phyloP scores from a whole-genome alignment of 257 asterid genomes.

The Rehmannia glutinosa region DNA sequence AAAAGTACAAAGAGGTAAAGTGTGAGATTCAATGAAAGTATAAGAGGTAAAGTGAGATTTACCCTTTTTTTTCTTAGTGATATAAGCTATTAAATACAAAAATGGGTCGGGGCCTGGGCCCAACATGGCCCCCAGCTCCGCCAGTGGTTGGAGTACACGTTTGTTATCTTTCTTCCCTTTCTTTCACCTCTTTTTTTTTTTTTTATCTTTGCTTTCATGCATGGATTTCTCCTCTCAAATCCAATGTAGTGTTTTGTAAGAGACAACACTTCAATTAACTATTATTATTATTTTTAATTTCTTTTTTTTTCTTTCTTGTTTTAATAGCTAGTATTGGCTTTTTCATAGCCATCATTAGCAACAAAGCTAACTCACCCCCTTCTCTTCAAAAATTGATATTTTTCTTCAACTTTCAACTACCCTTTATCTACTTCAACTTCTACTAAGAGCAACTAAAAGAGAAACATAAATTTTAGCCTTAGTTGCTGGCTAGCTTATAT shows the following conservation, averaged over 20 bases:
- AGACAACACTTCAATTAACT: not conserved
- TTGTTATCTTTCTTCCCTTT: constrained; percentile 3
- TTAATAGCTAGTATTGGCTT: constrained; percentile 14
- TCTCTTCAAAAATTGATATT: constrained; percentile 22
- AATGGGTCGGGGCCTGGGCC: too few relatives aligned
- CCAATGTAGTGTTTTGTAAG: not conserved
- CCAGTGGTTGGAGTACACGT: constrained; percentile 22
- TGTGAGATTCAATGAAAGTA: too few relatives aligned
- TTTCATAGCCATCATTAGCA: constrained; percentile 25
- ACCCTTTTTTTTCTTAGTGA: too few relatives aligned
- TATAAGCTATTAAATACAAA: too few relatives aligned
- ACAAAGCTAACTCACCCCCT: constrained; percentile 30
- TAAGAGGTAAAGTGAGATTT: too few relatives aligned
- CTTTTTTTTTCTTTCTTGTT: constrained; percentile 1
- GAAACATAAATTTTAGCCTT: constrained; percentile 5
- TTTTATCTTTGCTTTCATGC: constrained; percentile 18
- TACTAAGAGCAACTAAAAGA: constrained; percentile 6
- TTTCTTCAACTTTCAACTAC: constrained; percentile 40
- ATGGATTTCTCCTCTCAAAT: constrained; percentile 19
- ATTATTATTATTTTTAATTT: not conserved
- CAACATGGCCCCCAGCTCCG: too few relatives aligned
- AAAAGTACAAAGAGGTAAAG: too few relatives aligned
- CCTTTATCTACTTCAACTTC: constrained; percentile 30
- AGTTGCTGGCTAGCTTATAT: constrained; percentile 25
- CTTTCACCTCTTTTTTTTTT: constrained; percentile 8